Base-by-base conservation (phyloP, 2,329 filamentous ascomycete species). In the Scleromitrula shiraiana region DNA sequence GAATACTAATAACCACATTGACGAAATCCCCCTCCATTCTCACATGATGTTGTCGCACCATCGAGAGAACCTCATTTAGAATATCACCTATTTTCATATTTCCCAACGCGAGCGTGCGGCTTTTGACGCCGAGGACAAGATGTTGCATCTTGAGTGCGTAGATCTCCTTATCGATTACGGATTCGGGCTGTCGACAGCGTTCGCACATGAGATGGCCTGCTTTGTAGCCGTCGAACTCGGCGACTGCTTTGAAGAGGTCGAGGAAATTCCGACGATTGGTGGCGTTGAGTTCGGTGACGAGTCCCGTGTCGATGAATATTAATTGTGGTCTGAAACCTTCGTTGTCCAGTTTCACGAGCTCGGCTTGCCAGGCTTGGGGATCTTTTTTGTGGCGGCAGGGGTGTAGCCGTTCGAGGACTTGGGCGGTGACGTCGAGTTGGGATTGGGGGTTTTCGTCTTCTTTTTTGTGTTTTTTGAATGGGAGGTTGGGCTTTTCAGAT, bases 81-180 rank as follows among this genome's bases (percentile, higher is more conserved):
- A 98, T 89, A 59, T 98, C 93, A 9, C 93, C 93, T 53, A 98
- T 96, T 69, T 90, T 94, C 68, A 98, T 85, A 62, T 88, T 95
- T 4, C 91, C 91, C 0, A 98, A 75, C 0, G 93, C 90, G 48
- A 98, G 83, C 0, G 93, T 98, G 35, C 83, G 78, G 56, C 83
- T 86, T 72, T 97, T 97, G 56, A 98, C 89, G 23, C 83, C 80
- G 1, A 97, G 71, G 2, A 98, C 88, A 4, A 98, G 77, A 68
- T 97, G 90, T 67, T 98, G 90, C 91, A 98, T 97, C 64, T 89
- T 88, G 50, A 97, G 72, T 0, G 91, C 89, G 62, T 97, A 98
- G 0, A 97, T 78, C 56, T 98, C 91, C 50, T 84, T 71, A 56
- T 96, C 86, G 19, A 95, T 74, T 1, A 98, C 93, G 2, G 86